Base-by-base conservation (phyloP, 2,329 filamentous ascomycete species). In the Hortaea werneckii region DNA sequence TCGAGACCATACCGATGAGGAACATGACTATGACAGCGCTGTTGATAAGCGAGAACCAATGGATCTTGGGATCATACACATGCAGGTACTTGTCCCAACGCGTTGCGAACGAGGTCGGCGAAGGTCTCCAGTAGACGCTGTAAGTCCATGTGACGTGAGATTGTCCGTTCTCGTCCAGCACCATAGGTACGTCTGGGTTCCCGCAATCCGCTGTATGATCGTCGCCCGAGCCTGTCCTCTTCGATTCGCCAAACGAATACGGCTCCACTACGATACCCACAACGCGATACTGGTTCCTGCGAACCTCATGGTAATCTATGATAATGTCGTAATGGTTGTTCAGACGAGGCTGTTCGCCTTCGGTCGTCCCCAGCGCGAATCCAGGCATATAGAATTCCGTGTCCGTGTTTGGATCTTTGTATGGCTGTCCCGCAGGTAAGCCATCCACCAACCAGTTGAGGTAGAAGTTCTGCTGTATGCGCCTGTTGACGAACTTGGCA, bases 31-130 rank as follows among this genome's bases (percentile, higher is more conserved):
- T 94, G 39, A 96, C 82, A 42, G 92, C 86, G 32, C 89, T 95
- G 67, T 95, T 95, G 68, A 96, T 85, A 42, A 98, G 80, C 49
- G 89, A 95, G 72, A 96, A 95, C 92, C 92, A 98, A 67, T 98
- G 92, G 58, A 98, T 96, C 73, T 92, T 94, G 43, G 92, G 89
- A 65, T 96, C 89, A 62, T 89, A 94, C 29, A 98, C 90, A 61
- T 96, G 90, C 32, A 98, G 76, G 64, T 96, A 96, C 68, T 95
- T 96, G 74, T 98, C 92, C 92, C 92, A 98, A 53, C 92, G 80
- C 9, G 92, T 98, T 28, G 92, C 92, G 83, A 94, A 98, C 1
- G 85, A 86, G 1, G 89, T 96, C 1, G 76, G 62, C 0, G 88
- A 95, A 54, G 81, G 79, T 47, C 76, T 78, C 92, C 92, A 98